Evolutionary conservation across 768 basidiomycete genomes (phyloP).

Genomic region (Punctularia strigosozonata): DNA sequence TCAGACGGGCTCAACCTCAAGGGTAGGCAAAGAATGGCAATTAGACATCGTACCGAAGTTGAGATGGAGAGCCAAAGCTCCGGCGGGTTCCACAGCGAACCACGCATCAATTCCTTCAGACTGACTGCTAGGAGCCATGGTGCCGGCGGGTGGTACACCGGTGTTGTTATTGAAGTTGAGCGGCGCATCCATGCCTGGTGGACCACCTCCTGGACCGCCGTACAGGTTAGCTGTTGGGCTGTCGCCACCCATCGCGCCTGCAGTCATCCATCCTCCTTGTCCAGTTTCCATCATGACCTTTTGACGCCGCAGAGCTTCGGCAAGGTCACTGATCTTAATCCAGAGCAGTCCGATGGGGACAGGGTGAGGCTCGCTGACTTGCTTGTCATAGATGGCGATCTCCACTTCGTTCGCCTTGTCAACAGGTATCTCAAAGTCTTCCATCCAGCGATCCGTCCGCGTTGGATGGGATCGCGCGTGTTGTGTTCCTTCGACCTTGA

Average conservation of each 20-base stretch:
- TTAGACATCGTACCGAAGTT: constrained; percentile 70
- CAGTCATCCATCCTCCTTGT: constrained; percentile 94
- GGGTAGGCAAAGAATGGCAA: constrained; percentile 5
- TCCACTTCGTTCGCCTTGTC: constrained; percentile 99
- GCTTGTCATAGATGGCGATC: constrained; percentile 90
- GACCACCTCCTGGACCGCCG: constrained; percentile 34
- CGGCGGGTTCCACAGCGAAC: constrained; percentile 98
- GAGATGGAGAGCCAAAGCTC: constrained; percentile 74
- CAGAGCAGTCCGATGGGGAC: constrained; percentile 91
- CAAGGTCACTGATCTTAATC: constrained; percentile 88
- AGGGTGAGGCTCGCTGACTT: constrained; percentile 66
- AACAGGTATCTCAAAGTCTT: constrained; percentile 91
- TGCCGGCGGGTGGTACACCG: constrained; percentile 6
- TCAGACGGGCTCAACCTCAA: neutral
- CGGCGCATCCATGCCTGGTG: constrained; percentile 31
- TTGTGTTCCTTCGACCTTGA: constrained; percentile 95
- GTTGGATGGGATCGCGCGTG: constrained; percentile 86
- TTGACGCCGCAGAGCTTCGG: constrained; percentile 86
- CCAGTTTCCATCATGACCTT: constrained; percentile 80
- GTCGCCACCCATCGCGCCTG: constrained; percentile 74
- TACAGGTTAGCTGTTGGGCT: too few relatives aligned
- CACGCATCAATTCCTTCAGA: constrained; percentile 88
- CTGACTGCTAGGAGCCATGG: constrained; percentile 6
- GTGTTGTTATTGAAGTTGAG: constrained; percentile 19
- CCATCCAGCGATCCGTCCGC: constrained; percentile 94